A percentile compares a stretch with the other conserved stretches of the same genome.
phyloP scores from a whole-genome alignment of 768 basidiomycete genomes.

The Porphyrellus cyaneotinctus region DNA sequence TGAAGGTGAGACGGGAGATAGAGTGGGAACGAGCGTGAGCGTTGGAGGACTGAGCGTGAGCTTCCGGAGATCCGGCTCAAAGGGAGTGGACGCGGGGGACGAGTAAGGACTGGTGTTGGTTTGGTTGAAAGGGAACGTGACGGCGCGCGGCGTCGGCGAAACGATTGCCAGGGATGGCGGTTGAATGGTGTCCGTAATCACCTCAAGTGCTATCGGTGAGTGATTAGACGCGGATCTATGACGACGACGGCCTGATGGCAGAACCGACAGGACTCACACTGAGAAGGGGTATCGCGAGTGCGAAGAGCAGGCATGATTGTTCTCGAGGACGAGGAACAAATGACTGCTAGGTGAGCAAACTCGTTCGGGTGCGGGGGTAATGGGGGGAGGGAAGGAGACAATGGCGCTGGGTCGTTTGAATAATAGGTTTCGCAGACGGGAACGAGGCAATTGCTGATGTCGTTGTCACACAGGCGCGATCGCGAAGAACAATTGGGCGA shows the following conservation, averaged over 20 bases:
- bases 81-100: conserved; percentile 65
- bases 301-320: conserved; percentile 75
- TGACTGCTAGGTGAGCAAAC: conserved; percentile 31
- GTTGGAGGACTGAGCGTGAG: conserved; percentile 43
- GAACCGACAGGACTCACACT: conserved; percentile 33
- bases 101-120: conserved; percentile 53
- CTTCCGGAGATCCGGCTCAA: conserved; percentile 62
- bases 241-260: conserved; percentile 2
- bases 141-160: conserved; percentile 59
- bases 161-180: conserved; percentile 52
- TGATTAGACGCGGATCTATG: conserved; percentile 3
- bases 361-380: conserved; percentile 34
- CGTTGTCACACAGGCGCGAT: conserved; percentile 45
- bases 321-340: conserved; percentile 29
- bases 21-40: conserved; percentile 36
- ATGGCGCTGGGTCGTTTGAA: conserved; percentile 21
- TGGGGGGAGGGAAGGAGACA: conserved; percentile 28
- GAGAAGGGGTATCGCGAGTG: conserved; percentile 68
- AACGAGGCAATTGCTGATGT: conserved; percentile 44
- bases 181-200: conserved; percentile 60
- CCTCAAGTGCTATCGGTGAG: conserved; percentile 60
- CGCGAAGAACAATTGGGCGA: conserved; percentile 58
- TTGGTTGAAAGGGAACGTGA: conserved; percentile 40
- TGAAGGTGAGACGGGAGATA: conserved; percentile 38
- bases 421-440: conserved; percentile 43